Conservation (phyloP, 106 monocot species). For the Apostasia shenzhenica region DNA sequence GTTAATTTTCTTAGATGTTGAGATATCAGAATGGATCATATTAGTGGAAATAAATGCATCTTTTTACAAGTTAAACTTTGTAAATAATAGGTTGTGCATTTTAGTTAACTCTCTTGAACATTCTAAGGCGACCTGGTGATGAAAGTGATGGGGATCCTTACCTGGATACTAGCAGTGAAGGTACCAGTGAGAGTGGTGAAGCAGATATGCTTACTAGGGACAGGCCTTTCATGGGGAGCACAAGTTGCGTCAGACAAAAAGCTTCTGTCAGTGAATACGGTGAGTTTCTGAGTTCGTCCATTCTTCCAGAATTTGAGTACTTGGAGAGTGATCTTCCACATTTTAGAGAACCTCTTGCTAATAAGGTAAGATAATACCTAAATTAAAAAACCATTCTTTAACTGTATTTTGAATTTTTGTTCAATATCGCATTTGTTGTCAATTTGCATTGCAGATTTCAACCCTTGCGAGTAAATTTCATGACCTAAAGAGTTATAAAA, state of each 20-base stretch:
- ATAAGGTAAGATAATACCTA: constrained; percentile 45
- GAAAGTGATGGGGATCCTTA: constrained; percentile 51
- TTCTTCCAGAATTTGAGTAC: constrained; percentile 54
- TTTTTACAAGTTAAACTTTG: background rate
- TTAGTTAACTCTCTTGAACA: background rate
- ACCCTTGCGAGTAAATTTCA: constrained; percentile 65
- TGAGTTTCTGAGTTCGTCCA: constrained; percentile 26
- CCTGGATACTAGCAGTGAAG: constrained; percentile 59
- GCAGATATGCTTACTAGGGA: constrained; percentile 23
- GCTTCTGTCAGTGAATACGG: constrained; percentile 34
- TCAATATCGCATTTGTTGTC: background rate
- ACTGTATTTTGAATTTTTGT: background rate
- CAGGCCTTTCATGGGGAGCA: constrained; percentile 18
- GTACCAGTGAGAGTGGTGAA: constrained; percentile 38
- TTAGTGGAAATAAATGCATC: background rate
- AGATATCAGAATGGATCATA: no score
- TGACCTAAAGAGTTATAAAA: constrained; percentile 69
- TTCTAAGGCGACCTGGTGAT: constrained; percentile 43
- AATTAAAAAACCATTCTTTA: background rate
- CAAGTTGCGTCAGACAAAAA: constrained; percentile 15
- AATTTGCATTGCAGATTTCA: constrained; percentile 42
- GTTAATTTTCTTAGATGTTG: no score
- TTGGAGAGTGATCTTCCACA: constrained; percentile 69
- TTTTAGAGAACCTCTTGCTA: constrained; percentile 69
- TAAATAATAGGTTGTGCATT: background rate